Evolutionary conservation across 2,329 filamentous ascomycete genomes (phyloP).

Genomic region (Fusarium pilosicola): DNA sequence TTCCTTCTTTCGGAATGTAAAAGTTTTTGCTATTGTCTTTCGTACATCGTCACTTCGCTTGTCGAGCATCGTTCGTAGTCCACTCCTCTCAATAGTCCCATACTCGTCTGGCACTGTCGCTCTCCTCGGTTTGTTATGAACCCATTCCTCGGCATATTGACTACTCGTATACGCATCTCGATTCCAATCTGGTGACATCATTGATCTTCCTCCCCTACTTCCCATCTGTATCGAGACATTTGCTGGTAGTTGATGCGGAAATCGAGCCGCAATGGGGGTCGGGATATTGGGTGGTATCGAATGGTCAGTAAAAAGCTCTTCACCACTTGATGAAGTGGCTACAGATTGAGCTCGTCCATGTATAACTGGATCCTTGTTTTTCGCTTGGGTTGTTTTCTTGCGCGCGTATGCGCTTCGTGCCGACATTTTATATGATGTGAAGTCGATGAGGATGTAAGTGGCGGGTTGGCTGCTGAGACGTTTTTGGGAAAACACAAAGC

Average conservation of each 20-base stretch:
- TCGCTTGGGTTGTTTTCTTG: slow-evolving; percentile 66
- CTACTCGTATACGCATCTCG: slow-evolving; percentile 41
- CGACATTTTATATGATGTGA: slow-evolving; percentile 56
- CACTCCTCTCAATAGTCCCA: slow-evolving; percentile 65
- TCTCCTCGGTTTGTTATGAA: slow-evolving; percentile 55
- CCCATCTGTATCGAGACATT: slow-evolving; percentile 1
- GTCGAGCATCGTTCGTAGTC: slow-evolving; percentile 62
- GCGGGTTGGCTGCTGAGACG: background rate
- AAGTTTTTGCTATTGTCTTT: slow-evolving; percentile 63
- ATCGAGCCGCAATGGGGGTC: slow-evolving; percentile 55
- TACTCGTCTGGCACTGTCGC: slow-evolving; percentile 59
- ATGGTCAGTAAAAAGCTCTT: slow-evolving; percentile 53
- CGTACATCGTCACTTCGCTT: slow-evolving; percentile 66
- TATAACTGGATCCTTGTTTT: slow-evolving; percentile 44
- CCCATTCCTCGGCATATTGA: slow-evolving; percentile 53
- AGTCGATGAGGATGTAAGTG: background rate
- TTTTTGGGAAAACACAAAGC: background rate
- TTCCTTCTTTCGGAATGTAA: slow-evolving; percentile 61
- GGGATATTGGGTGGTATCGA: slow-evolving; percentile 49
- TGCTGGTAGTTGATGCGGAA: slow-evolving; percentile 47
- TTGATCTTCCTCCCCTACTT: slow-evolving; percentile 1
- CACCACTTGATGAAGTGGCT: slow-evolving; percentile 51
- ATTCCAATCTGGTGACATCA: slow-evolving; percentile 33
- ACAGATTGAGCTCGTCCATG: slow-evolving; percentile 50
- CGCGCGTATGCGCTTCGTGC: slow-evolving; percentile 67